These are phyloP conservation scores for Ophiostoma himal-ulmi DNA, from an alignment of 2,329 filamentous ascomycete genomes.

Conservation along the genomic window DNA sequence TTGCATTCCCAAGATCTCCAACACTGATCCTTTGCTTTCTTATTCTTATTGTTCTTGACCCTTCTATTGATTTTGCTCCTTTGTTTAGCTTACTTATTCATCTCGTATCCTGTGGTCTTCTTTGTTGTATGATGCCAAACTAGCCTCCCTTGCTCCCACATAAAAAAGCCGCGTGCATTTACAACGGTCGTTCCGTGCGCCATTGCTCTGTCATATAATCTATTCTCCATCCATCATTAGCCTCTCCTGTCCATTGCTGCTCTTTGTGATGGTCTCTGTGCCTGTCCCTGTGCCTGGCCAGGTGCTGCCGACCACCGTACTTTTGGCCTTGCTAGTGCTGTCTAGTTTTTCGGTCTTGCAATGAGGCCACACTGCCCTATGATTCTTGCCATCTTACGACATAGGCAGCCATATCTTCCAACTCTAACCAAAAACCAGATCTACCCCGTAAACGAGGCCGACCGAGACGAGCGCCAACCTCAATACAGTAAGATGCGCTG, in stretches of 20 bases:
- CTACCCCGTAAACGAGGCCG: background rate
- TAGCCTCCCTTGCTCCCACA: no score
- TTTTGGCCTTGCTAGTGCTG: background rate
- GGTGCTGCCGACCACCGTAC: background rate
- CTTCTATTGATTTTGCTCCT: background rate
- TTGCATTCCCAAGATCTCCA: background rate
- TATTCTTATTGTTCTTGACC: background rate
- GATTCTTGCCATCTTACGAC: background rate
- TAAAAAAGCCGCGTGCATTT: background rate
- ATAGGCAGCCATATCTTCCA: no score
- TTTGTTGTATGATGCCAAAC: no score
- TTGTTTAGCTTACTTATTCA: no score
- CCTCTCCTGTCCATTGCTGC: background rate
- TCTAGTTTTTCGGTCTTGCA: background rate
- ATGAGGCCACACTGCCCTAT: background rate
- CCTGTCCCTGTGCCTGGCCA: background rate
- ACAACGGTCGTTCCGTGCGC: background rate
- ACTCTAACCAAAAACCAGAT: background rate
- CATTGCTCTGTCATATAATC: background rate
- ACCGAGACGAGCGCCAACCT: constrained; percentile 1
- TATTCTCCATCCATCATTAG: background rate
- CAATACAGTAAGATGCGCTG: background rate
- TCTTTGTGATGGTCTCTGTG: background rate
- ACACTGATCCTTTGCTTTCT: background rate
- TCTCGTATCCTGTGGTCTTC: no score